phyloP scores from a whole-genome alignment of 106 monocot genomes.

The Agapanthus africanus region DNA sequence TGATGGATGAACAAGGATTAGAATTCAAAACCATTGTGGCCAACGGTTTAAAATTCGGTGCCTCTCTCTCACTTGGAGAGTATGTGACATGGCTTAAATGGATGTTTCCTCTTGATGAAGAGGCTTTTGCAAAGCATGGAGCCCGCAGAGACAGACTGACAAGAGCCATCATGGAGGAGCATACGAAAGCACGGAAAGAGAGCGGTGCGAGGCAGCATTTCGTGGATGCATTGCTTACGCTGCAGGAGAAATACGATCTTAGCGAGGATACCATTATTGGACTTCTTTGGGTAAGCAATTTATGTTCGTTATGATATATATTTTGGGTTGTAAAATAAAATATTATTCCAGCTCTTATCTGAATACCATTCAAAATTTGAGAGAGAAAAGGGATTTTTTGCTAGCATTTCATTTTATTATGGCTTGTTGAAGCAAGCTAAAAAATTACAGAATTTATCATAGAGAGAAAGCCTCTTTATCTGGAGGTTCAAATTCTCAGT shows the following conservation, averaged over 20 bases:
- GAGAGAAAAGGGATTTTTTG: too few species aligned
- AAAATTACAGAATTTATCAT: too few species aligned
- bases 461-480: too few species aligned
- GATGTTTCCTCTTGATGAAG: slow-evolving; percentile 72
- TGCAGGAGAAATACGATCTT: slow-evolving; percentile 62
- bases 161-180: slow-evolving; percentile 73
- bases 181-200: slow-evolving; percentile 40
- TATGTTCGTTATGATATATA: too few species aligned
- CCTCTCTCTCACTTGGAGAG: slow-evolving; percentile 66
- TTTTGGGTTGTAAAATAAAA: too few species aligned
- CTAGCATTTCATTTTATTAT: too few species aligned
- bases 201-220: slow-evolving; percentile 64
- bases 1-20: slow-evolving; percentile 57
- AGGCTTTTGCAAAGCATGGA: slow-evolving; percentile 48
- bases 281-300: slow-evolving; percentile 65
- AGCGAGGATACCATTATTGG: slow-evolving; percentile 83
- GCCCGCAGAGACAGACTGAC: slow-evolving; percentile 60
- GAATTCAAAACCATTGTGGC: slow-evolving; percentile 71
- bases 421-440: too few species aligned
- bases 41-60: slow-evolving; percentile 67
- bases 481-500: too few species aligned
- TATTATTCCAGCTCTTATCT: too few species aligned
- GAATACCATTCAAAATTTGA: too few species aligned
- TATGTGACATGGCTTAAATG: slow-evolving; percentile 65
- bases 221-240: slow-evolving; percentile 65